A percentile compares a stretch with the other conserved stretches of the same genome.
These are phyloP conservation scores for Rhododendron ovatum DNA, from an alignment of 148 eudicot species.

Conservation along the genomic window DNA sequence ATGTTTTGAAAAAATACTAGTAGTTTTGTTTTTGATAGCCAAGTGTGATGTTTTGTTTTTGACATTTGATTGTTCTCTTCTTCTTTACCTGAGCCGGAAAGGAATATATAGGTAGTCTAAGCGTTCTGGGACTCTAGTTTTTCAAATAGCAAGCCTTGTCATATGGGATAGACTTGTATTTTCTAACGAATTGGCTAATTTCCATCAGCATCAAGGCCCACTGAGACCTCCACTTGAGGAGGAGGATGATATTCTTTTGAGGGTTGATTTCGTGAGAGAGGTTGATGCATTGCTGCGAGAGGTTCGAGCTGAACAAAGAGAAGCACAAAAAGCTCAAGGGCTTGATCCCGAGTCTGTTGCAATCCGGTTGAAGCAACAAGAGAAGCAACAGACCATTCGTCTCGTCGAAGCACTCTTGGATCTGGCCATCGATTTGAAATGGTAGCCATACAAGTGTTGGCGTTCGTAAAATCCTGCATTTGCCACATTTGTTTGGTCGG, in stretches of 20 bases:
- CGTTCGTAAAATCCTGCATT: background rate
- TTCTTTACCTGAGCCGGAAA: too few species aligned
- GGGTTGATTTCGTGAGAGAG: slow-evolving; percentile 87
- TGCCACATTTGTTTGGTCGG: background rate
- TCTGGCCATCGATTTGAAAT: slow-evolving; percentile 63
- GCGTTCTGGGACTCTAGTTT: background rate
- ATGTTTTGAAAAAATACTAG: background rate
- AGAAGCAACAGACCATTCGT: slow-evolving; percentile 66
- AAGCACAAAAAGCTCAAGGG: slow-evolving; percentile 31
- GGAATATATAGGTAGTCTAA: background rate
- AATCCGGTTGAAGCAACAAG: slow-evolving; percentile 70
- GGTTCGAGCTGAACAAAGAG: slow-evolving; percentile 46
- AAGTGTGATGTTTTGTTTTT: background rate
- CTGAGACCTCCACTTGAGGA: slow-evolving; percentile 54
- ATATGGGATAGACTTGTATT: background rate
- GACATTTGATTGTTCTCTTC: background rate
- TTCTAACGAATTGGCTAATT: background rate
- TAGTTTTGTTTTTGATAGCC: background rate
- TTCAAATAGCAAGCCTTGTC: background rate
- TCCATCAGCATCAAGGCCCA: slow-evolving; percentile 75
- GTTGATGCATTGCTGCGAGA: slow-evolving; percentile 71
- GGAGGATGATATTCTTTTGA: slow-evolving; percentile 67
- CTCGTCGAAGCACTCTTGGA: slow-evolving; percentile 71
- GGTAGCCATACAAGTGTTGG: slow-evolving; percentile 15
- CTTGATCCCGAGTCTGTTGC: slow-evolving; percentile 90